Evolutionary conservation across 106 monocot species (phyloP).

Genomic region (Gastrodia elata): DNA sequence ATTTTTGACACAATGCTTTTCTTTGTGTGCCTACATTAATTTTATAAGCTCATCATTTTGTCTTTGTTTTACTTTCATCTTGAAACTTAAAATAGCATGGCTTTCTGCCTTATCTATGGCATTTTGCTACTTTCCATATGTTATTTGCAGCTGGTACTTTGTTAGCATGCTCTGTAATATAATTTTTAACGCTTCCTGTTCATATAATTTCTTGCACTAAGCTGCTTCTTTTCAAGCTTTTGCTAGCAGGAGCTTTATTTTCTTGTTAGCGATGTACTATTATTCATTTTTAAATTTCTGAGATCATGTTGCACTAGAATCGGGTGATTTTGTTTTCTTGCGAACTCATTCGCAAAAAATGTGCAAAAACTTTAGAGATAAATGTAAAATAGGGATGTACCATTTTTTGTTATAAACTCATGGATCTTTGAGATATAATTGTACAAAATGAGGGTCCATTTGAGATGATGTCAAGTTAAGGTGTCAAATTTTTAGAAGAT

Average conservation of each 20-base stretch:
- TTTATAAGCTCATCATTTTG: neutral
- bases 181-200: neutral
- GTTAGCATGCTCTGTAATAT: neutral
- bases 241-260: neutral
- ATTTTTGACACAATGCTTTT: neutral
- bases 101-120: neutral
- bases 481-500: too few relatives aligned
- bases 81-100: constrained; percentile 1
- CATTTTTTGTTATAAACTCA: too few relatives aligned
- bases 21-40: neutral
- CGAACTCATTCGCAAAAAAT: too few relatives aligned
- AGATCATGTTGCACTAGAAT: too few relatives aligned
- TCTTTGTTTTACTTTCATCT: neutral
- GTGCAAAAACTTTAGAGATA: too few relatives aligned
- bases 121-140: neutral
- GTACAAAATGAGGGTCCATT: too few relatives aligned
- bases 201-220: neutral
- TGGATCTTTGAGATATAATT: too few relatives aligned
- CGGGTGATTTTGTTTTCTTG: too few relatives aligned
- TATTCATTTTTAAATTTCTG: neutral
- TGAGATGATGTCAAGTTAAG: too few relatives aligned
- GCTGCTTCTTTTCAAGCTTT: neutral
- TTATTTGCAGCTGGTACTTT: neutral
- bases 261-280: neutral
- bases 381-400: too few relatives aligned